Conservation (phyloP, 2,329 filamentous ascomycete species). For the Alternaria metachromatica region DNA sequence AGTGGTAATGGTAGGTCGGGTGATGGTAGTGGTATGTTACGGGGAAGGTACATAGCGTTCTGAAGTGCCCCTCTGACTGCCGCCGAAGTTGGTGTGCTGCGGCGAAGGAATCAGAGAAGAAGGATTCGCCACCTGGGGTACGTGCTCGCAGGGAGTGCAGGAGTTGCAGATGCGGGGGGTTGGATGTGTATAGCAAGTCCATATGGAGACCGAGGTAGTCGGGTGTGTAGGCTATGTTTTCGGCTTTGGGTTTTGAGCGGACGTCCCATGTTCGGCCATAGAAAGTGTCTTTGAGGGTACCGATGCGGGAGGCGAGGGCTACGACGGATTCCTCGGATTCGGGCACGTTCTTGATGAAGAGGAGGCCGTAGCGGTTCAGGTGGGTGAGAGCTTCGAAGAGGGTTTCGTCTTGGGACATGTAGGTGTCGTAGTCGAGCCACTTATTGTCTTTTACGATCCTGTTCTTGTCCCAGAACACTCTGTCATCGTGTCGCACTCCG, state of each 20-base stretch:
- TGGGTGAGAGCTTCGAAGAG: conserved; percentile 69
- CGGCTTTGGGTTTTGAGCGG: conserved; percentile 77
- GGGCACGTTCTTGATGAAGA: conserved; percentile 80
- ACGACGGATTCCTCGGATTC: conserved; percentile 69
- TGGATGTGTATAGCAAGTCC: conserved; percentile 85
- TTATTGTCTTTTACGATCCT: conserved; percentile 58
- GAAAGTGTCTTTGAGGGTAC: conserved; percentile 82
- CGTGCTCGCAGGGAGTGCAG: conserved; percentile 88
- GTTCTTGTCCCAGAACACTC: conserved; percentile 56
- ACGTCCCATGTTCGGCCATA: conserved; percentile 95
- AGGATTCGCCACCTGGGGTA: conserved; percentile 78
- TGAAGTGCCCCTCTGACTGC: conserved; percentile 37
- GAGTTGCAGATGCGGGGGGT: conserved; percentile 82
- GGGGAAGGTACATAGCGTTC: conserved; percentile 51
- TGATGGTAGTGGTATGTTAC: conserved; percentile 74
- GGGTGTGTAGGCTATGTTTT: conserved; percentile 89
- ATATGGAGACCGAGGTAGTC: conserved; percentile 87
- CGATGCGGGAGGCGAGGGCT: conserved; percentile 74
- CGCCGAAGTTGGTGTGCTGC: conserved; percentile 58
- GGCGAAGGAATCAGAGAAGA: conserved; percentile 79
- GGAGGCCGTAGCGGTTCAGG: conserved; percentile 71
- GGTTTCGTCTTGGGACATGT: conserved; percentile 65
- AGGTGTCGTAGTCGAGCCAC: conserved; percentile 73
- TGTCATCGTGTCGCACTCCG: conserved; percentile 43
- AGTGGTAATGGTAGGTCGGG: conserved; percentile 65